Base-by-base conservation (phyloP, 371 early-diverging fungal species). In the Haplosporangium sp. region DNA sequence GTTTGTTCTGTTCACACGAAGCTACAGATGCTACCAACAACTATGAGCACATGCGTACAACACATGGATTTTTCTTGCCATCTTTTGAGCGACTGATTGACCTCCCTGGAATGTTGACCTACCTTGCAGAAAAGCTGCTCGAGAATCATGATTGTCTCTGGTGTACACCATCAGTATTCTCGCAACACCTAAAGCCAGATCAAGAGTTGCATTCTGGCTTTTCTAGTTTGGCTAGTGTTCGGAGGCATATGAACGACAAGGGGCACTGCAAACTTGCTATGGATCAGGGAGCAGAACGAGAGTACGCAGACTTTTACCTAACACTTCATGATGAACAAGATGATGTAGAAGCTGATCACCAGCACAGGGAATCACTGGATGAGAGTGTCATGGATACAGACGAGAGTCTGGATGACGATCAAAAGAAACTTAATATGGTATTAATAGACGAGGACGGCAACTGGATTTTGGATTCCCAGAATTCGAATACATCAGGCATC, bases 241-340 rank as follows among this genome's bases (percentile, higher is more conserved):
- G 91, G 52, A 83, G 86, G 60, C 93, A 93, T 76, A 93, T 93
- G 93, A 65, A 84, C 63, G 88, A 88, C 75, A 91, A 91, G 82
- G 90, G 91, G 39, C 92, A 93, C 79, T 89, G 88, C 84, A 92
- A 92, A 70, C 83, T 92, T 13, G 58, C 67, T 10, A 88, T 88
- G 78, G 92, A 91, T 58, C 85, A 86, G 61, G 91, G 86, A 0
- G 88, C 83, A 11, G 91, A 90, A 59, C 58, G 81, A 17, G 92
- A 92, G 63, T 69, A 87, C 58, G 85, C 83, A 5, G 91, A 90
- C 27, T 91, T 88, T 64, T 92, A 93, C 77, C 88, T 89, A 65
- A 86, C 88, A 58, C 70, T 76, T 40, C 74, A 84, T 7, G 53
- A 66, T 13, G 71, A 53, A 15, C 55, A 61, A 6, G 71, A 60